Base-by-base conservation (phyloP, 192 early-diverging fungal genomes). In the Linnemannia elongata region DNA sequence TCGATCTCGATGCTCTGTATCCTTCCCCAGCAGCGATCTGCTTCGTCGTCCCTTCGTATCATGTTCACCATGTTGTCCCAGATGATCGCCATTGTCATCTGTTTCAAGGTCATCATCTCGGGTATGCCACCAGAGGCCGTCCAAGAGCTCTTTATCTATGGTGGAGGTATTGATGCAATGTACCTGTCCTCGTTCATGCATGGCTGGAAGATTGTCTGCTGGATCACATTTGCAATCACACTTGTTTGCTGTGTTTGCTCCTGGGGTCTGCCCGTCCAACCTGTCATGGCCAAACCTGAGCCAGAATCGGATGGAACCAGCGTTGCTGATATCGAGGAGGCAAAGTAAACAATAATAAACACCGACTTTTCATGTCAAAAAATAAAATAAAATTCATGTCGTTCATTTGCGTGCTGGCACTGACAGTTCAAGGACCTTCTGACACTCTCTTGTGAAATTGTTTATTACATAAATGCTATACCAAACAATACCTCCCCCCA, bases 71-170 rank as follows among this genome's bases (percentile, higher is more conserved):
- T 77, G 76, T 15, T 77, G 6, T 77, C 66, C 5, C 76, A 77
- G 44, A 77, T 77, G 76, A 69, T 77, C n/a, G 76, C 76, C n/a
- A 77, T 77, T 44, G 76, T 77, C 42, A 77, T 77, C 44, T 77
- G 76, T n/a, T 77, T 77, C 38, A 77, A 77, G 63, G 33, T 77
- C 20, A 77, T 69, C 66, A 77, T 77, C 76, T 27, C 60, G 10
- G 76, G 76, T 42, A 77, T 77, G 76, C 76, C 76, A 8, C 60
- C 15, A 44, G 57, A 60, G 20, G 76, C 76, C 18, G 44, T 77
- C 17, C 45, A 69, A 4, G 76, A 77, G 66, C 44, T 77, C n/a
- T 77, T 77, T 17, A 77, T 77, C 30, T 66, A 69, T 35, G 76
- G 76, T 20, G 76, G 76, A 15, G 76, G 76, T 35, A 77, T 77